Evolutionary conservation across 345 rosid species (phyloP).

Genomic region (Mallotus nudiflorus): DNA sequence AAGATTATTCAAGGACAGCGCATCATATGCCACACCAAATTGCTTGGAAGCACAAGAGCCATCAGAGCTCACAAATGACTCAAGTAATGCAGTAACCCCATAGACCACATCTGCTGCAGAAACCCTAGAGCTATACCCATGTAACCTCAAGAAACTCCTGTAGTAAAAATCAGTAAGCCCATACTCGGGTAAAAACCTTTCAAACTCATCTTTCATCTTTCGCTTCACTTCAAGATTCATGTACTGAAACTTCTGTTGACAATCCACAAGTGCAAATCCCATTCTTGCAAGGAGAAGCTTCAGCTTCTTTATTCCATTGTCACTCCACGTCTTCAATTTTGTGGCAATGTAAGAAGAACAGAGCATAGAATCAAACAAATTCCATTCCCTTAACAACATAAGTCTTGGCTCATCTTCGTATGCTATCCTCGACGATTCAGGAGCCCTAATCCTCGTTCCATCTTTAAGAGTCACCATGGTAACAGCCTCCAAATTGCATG

Average conservation of each 20-base stretch:
- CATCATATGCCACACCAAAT: slow-evolving; percentile 92
- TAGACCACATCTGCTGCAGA: slow-evolving; percentile 97
- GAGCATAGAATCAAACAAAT: slow-evolving; percentile 90
- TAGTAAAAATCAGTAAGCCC: slow-evolving; percentile 87
- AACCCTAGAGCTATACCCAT: slow-evolving; percentile 92
- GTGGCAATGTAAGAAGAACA: slow-evolving; percentile 86
- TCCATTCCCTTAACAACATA: slow-evolving; percentile 94
- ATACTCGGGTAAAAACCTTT: slow-evolving; percentile 79
- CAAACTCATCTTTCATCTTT: slow-evolving; percentile 91
- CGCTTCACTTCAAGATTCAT: slow-evolving; percentile 82
- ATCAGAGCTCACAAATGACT: slow-evolving; percentile 72
- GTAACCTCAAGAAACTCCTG: slow-evolving; percentile 74
- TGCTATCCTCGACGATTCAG: slow-evolving; percentile 78
- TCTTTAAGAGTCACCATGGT: slow-evolving; percentile 81
- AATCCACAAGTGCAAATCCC: slow-evolving; percentile 93
- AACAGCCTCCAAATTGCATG: slow-evolving; percentile 75
- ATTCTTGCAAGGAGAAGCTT: slow-evolving; percentile 92
- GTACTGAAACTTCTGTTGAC: slow-evolving; percentile 94
- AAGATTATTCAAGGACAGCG: slow-evolving; percentile 69
- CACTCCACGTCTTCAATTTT: slow-evolving; percentile 92
- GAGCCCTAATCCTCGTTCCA: slow-evolving; percentile 86
- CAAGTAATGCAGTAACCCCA: slow-evolving; percentile 95
- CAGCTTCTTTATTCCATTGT: slow-evolving; percentile 90
- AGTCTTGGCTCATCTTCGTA: slow-evolving; percentile 92
- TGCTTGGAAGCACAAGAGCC: slow-evolving; percentile 88